Conservation (phyloP, 2,329 filamentous ascomycete species). For the Colletotrichum tabaci region DNA sequence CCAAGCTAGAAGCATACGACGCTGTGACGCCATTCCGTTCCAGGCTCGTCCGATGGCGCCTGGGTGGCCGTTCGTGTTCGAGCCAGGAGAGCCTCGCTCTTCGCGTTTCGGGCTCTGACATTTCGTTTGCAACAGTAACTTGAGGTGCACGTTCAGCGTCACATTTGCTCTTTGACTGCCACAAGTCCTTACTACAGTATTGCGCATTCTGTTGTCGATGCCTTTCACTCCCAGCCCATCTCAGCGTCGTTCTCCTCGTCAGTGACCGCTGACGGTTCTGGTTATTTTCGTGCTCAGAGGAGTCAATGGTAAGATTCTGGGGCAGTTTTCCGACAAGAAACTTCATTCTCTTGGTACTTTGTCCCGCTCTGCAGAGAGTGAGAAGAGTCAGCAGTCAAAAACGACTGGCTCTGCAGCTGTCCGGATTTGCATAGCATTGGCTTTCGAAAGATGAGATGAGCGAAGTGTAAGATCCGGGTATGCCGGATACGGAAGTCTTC, state of each 20-base stretch:
- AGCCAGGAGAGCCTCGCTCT: background rate
- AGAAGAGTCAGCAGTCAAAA: too few relatives aligned
- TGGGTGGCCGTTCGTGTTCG: background rate
- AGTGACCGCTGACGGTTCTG: background rate
- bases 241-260: background rate
- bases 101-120: constrained; percentile 4
- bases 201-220: too few relatives aligned
- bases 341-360: background rate
- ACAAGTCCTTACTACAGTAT: background rate
- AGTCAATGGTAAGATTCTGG: background rate
- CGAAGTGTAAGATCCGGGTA: constrained; percentile 10
- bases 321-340: background rate
- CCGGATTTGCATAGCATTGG: background rate
- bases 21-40: constrained; percentile 32
- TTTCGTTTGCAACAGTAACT: background rate
- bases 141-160: constrained; percentile 8
- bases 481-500: background rate
- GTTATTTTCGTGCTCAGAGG: too few relatives aligned
- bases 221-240: too few relatives aligned
- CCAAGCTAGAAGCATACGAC: constrained; percentile 7
- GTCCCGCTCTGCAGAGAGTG: background rate
- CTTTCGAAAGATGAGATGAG: constrained; percentile 15
- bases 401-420: background rate
- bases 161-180: background rate
- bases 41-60: constrained; percentile 27